Percentiles rank a stretch among this genome's conserved stretches.
Conservation (phyloP, 2,329 filamentous ascomycete genomes). For the Stagonosporopsis chrysanthemi region DNA sequence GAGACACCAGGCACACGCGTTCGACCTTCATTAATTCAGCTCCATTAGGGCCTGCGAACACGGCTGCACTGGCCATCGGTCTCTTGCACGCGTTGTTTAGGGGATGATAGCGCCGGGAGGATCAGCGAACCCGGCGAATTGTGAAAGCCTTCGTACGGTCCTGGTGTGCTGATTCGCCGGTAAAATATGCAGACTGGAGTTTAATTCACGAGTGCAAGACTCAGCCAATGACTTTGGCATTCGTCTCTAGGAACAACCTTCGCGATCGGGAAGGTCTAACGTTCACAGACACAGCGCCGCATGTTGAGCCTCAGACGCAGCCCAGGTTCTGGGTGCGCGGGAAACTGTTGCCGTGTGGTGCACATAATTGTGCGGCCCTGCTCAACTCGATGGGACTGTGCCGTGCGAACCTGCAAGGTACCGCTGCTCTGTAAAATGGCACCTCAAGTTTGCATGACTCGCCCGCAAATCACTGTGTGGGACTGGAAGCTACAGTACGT, state of each 20-base stretch:
- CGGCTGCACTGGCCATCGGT: conserved; percentile 17
- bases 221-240: conserved; percentile 2
- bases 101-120: conserved; percentile 20
- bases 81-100: conserved; percentile 11
- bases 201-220: conserved; percentile 14
- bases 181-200: conserved; percentile 6
- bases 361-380: conserved; percentile 9
- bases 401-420: conserved; percentile 4
- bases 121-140: conserved; percentile 18
- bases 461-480: conserved; percentile 8
- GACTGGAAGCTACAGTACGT: conserved; percentile 3
- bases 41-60: conserved; percentile 16
- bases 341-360: not conserved
- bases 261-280: conserved; percentile 7
- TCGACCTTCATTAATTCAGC: conserved; percentile 22
- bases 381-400: conserved; percentile 2
- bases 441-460: conserved; percentile 10
- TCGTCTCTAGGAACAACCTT: conserved; percentile 1
- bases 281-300: conserved; percentile 6
- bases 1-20: conserved; percentile 18
- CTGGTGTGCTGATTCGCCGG: conserved; percentile 13
- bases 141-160: not conserved
- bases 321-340: not conserved
- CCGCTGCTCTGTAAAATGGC: not conserved
- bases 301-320: conserved; percentile 8